phyloP scores from a whole-genome alignment of 164 flowering plant genomes.

The Chimonanthus salicifolius region DNA sequence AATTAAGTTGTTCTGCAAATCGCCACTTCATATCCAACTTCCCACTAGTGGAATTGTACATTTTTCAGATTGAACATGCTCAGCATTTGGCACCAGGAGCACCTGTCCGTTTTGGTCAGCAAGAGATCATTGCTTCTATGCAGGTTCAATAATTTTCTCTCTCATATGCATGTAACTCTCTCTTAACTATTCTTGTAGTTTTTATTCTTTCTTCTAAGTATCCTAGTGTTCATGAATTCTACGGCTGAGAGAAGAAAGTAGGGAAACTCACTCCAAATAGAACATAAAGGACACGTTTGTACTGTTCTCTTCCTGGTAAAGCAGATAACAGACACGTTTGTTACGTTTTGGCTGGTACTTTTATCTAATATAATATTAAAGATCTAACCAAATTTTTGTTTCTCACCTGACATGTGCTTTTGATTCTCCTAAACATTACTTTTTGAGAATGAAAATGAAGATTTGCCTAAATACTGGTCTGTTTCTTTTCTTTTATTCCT shows the following conservation, averaged over 20 bases:
- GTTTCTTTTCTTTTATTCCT: not conserved
- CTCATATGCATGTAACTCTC: not conserved
- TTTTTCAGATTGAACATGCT: slow-evolving; percentile 86
- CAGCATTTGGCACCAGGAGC: slow-evolving; percentile 82
- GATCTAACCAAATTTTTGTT: not conserved
- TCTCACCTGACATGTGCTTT: not conserved
- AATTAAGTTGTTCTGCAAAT: not conserved
- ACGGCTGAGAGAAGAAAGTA: not conserved
- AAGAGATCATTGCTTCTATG: slow-evolving; percentile 73
- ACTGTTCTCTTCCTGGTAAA: not conserved
- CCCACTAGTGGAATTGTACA: not conserved
- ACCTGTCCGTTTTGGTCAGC: slow-evolving; percentile 63
- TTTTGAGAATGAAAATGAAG: not conserved
- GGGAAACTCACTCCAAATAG: too few relatives aligned
- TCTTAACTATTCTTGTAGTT: not conserved
- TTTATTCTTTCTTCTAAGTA: not conserved
- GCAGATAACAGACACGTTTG: not conserved
- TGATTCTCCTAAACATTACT: too few relatives aligned
- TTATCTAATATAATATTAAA: too few relatives aligned
- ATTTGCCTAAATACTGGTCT: not conserved
- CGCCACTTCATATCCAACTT: slow-evolving; percentile 3
- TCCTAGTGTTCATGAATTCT: too few relatives aligned
- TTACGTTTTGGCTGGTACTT: not conserved
- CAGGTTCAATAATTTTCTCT: slow-evolving; percentile 46
- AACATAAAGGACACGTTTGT: too few relatives aligned